phyloP scores from a whole-genome alignment of 306 rosid genomes.

The Malus domestica region ASM211411v1 NC_041800.1:1046001-1046500 shows the following conservation, averaged over 20 bases:
- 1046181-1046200: constrained; percentile 90
- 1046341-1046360: constrained; percentile 80
- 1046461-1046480: constrained; percentile 95
- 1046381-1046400: constrained; percentile 99
- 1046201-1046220: constrained; percentile 86
- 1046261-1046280: constrained; percentile 68
- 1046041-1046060: neutral
- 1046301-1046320: constrained; percentile 88
- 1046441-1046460: constrained; percentile 77
- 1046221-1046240: constrained; percentile 82
- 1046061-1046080: neutral
- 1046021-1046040: constrained; percentile 89
- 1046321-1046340: constrained; percentile 84
- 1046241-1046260: constrained; percentile 95
- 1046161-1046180: constrained; percentile 87
- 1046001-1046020: constrained; percentile 95
- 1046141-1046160: constrained; percentile 66
- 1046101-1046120: neutral
- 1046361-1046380: constrained; percentile 95
- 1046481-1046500: constrained; percentile 95
- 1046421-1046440: constrained; percentile 44
- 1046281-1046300: constrained; percentile 92
- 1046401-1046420: constrained; percentile 65
- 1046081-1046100: neutral
- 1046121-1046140: constrained; percentile 53